Evolutionary conservation across 331 rosid genomes (phyloP).

Genomic region (Malus hybrid): DNA sequence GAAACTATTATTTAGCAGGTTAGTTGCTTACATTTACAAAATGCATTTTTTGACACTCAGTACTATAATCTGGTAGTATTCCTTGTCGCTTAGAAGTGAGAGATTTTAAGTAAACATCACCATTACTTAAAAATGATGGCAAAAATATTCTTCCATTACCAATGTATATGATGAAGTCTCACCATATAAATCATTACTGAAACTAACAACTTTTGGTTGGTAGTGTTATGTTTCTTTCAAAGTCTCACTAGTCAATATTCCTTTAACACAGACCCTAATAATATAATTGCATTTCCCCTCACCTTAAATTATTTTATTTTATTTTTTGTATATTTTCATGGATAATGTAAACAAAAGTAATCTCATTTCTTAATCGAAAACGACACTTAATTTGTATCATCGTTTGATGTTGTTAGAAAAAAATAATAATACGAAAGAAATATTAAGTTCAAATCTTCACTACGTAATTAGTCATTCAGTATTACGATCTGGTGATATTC

Average conservation of each 20-base stretch:
- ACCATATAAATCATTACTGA: conserved; percentile 21
- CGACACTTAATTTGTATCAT: not conserved
- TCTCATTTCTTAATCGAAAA: not conserved
- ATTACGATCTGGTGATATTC: fast-evolving
- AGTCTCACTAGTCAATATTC: not conserved
- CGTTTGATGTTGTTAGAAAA: not conserved
- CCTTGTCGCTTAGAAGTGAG: no score
- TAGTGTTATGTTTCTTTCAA: not conserved
- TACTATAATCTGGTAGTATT: no score
- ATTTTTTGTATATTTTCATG: not conserved
- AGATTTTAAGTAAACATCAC: no score
- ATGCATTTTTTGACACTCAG: no score
- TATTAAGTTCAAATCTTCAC: no score
- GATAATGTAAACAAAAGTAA: not conserved
- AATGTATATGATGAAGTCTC: conserved; percentile 7
- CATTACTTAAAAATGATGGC: no score
- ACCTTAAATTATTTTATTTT: not conserved
- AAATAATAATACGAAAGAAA: no score
- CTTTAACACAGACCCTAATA: not conserved
- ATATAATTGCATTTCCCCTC: not conserved
- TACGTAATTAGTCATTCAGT: no score
- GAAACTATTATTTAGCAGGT: not conserved
- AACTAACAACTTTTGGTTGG: conserved; percentile 18
- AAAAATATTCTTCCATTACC: no score
- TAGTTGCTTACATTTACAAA: conserved; percentile 26